A percentile compares a stretch with the other conserved stretches of the same genome.
Conservation (phyloP, 352 stramenopile genomes). For the Blastocystis sp. region DNA sequence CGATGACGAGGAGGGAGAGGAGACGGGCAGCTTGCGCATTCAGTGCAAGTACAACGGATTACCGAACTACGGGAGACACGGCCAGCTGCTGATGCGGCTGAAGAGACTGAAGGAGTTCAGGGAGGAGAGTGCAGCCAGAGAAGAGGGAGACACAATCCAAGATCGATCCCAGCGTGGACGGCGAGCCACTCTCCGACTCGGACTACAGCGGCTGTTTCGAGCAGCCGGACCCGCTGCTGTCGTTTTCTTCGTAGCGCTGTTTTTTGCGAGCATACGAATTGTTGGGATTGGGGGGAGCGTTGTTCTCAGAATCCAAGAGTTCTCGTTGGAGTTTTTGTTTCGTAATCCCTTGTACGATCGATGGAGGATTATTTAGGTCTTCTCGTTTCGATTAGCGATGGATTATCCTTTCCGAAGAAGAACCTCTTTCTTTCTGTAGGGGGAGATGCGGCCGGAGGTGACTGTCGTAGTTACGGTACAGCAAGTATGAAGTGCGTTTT, state of each 20-base stretch:
- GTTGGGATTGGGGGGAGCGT: neutral
- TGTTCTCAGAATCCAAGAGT: neutral
- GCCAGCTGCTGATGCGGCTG: constrained; percentile 40
- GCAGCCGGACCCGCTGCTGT: neutral
- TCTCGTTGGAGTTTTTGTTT: neutral
- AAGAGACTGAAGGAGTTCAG: constrained; percentile 32
- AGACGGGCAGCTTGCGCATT: constrained; percentile 14
- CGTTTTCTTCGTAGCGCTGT: constrained; percentile 33
- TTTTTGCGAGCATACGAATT: neutral
- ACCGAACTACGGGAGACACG: constrained; percentile 44
- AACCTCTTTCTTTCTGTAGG: constrained; percentile 46
- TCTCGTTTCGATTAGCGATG: constrained; percentile 52
- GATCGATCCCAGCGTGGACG: constrained; percentile 30
- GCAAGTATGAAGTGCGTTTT: constrained; percentile 53
- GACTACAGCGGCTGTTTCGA: constrained; percentile 57
- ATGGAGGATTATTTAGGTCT: constrained; percentile 56
- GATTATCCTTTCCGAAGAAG: constrained; percentile 47
- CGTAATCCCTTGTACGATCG: neutral
- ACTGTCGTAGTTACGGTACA: constrained; percentile 45
- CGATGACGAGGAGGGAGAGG: constrained; percentile 3
- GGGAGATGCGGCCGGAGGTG: neutral
- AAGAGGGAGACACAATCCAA: neutral
- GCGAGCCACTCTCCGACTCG: constrained; percentile 25
- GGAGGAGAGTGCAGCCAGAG: neutral
- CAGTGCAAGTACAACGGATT: constrained; percentile 55